Percentiles rank a stretch among this genome's conserved stretches.
Conservation (phyloP, 2,329 filamentous ascomycete species). For the Pseudogymnoascus sp. region DNA sequence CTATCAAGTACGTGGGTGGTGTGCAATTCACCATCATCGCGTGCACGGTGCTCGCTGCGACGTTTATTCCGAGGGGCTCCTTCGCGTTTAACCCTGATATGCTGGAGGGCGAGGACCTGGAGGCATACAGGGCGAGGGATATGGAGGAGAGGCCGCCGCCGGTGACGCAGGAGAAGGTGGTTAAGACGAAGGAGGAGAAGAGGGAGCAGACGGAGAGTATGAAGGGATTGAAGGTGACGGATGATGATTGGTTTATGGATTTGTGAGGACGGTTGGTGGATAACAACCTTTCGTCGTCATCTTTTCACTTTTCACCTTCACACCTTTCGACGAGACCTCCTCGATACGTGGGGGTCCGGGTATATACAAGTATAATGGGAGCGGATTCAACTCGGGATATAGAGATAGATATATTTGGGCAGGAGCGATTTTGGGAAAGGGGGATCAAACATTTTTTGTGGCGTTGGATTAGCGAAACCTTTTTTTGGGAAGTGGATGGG, state of each 20-base stretch:
- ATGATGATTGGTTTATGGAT: conserved; percentile 3
- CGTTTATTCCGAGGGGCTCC: conserved; percentile 38
- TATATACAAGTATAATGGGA: background rate
- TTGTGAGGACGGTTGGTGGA: background rate
- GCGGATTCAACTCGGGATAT: background rate
- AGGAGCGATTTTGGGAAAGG: background rate
- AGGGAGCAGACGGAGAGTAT: background rate
- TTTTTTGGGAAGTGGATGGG: background rate
- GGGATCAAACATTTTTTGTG: background rate
- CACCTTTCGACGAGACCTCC: background rate
- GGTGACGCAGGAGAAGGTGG: background rate
- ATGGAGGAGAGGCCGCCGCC: background rate
- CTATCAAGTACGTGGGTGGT: conserved; percentile 36
- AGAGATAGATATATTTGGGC: background rate
- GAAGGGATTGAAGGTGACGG: background rate
- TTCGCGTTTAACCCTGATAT: conserved; percentile 36
- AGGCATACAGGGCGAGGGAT: conserved; percentile 15
- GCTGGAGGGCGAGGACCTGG: conserved; percentile 31
- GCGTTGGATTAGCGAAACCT: background rate
- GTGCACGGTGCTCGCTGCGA: conserved; percentile 34
- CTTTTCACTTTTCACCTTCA: too few relatives aligned
- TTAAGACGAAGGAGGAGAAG: background rate
- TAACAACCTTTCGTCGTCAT: background rate
- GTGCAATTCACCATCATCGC: conserved; percentile 39
- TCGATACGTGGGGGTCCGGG: background rate